Base-by-base conservation (phyloP, 441 rosid species). In the Populus hybrid region DNA sequence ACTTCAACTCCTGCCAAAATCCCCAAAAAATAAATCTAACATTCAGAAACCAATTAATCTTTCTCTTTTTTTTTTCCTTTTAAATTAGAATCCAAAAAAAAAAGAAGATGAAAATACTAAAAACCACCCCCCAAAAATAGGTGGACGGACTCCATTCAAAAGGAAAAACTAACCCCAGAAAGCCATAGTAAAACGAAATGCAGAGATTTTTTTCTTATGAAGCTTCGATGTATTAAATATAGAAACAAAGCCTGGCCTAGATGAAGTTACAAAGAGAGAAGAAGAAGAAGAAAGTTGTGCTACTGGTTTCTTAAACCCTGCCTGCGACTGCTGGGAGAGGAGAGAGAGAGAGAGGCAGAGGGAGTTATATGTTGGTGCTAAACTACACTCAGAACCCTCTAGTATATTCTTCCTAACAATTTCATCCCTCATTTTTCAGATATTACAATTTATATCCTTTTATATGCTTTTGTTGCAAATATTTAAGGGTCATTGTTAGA, bases 1-100 rank as follows among this genome's bases (percentile, higher is more conserved):
- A 92, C 93, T 83, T 90, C 93, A 31, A 86, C 82, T 77, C 97
- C 95, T 89, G 87, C 81, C 63, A 56, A 56, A 56, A 56, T 23
- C 63, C 63, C 7, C 20, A 56, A 56, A 56, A 7, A 18, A 53
- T 53, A 53, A 16, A 53, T 53, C 61, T 1, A 53, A 7, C 61
- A 18, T 53, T 53, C 61, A 53, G 23, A 53, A 81, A 74, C 28
- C 69, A 31, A 66, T 3, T 4, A 10, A 40, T 40, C 45, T 40
- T 10, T 9, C 11, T 9, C 1, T 10, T 66, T 24, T 24, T 24
- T 10, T 66, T 28, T 9, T 7, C 33, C 33, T 11, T 65, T 65
- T 75, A 35, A 24, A 38, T 12, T 56, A 20, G 7, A 56, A 26
- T 50, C 24, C 59, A 36, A 42, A 16, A 76, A 2, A 6, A 20